A percentile compares a stretch with the other conserved stretches of the same genome.
These are phyloP conservation scores for Cytospora schulzeri DNA, from an alignment of 2,329 filamentous ascomycete species.

Conservation along the genomic window DNA sequence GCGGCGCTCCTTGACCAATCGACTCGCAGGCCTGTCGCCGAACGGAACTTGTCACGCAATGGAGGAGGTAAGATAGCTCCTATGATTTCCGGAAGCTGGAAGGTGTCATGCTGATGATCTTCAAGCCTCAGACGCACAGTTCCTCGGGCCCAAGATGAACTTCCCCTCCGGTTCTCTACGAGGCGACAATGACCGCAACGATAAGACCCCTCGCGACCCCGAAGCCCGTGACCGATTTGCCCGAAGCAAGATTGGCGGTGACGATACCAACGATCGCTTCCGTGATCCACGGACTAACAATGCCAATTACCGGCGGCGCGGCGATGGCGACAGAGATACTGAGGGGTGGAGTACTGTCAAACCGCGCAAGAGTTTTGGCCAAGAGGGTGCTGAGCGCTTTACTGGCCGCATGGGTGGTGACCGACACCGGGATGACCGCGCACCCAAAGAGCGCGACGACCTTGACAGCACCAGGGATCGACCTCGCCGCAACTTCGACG, in stretches of 20 bases:
- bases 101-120: slow-evolving; percentile 30
- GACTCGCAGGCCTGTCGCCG: slow-evolving; percentile 53
- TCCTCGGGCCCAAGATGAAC: slow-evolving; percentile 79
- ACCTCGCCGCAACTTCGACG: slow-evolving; percentile 52
- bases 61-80: slow-evolving; percentile 52
- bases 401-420: slow-evolving; percentile 63
- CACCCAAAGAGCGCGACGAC: slow-evolving; percentile 57
- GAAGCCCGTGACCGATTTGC: slow-evolving; percentile 63
- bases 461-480: slow-evolving; percentile 55
- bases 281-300: slow-evolving; percentile 50
- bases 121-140: slow-evolving; percentile 74
- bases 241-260: slow-evolving; percentile 53
- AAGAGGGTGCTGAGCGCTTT: slow-evolving; percentile 72
- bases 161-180: slow-evolving; percentile 75
- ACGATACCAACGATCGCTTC: slow-evolving; percentile 53
- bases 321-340: slow-evolving; percentile 60
- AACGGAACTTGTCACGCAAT: slow-evolving; percentile 59
- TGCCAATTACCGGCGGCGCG: slow-evolving; percentile 51
- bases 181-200: slow-evolving; percentile 51
- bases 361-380: slow-evolving; percentile 72
- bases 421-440: slow-evolving; percentile 46
- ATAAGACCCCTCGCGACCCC: slow-evolving; percentile 55
- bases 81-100: background rate
- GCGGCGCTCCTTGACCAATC: slow-evolving; percentile 50
- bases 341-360: slow-evolving; percentile 78